Conservation (phyloP, 2,329 filamentous ascomycete species). For the Exophiala mesophila region DNA sequence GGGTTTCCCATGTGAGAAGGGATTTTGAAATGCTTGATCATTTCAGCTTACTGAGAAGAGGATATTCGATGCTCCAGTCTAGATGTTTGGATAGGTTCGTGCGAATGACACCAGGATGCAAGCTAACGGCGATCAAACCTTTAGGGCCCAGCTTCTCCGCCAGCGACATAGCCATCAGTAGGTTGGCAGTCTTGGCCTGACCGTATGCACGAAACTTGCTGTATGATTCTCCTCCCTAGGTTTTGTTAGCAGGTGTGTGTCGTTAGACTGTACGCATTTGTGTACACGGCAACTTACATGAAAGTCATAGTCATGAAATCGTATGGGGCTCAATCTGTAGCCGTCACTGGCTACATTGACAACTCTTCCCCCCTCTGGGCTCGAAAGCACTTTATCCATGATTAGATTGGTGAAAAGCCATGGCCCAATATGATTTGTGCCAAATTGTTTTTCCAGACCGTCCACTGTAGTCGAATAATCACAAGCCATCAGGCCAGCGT, state of each 20-base stretch:
- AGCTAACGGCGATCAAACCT: not conserved
- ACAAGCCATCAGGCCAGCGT: slow-evolving; percentile 31
- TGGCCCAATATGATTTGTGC: slow-evolving; percentile 30
- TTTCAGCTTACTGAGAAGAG: too few species aligned
- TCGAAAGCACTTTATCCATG: not conserved
- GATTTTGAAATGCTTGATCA: too few species aligned
- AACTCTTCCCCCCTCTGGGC: not conserved
- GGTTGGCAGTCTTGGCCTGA: slow-evolving; percentile 45
- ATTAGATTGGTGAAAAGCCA: slow-evolving; percentile 29
- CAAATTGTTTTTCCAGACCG: slow-evolving; percentile 32
- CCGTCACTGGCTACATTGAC: slow-evolving; percentile 1
- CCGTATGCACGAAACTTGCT: slow-evolving; percentile 38
- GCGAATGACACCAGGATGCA: slow-evolving; percentile 1
- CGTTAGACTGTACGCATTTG: too few species aligned
- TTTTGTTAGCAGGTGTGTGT: too few species aligned
- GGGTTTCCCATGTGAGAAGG: not conserved
- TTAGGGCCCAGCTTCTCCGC: not conserved
- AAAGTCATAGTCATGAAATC: not conserved
- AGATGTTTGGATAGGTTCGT: not conserved
- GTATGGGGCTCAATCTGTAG: not conserved
- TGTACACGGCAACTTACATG: too few species aligned
- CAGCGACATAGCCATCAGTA: slow-evolving; percentile 22
- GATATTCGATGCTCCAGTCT: too few species aligned
- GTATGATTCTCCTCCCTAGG: slow-evolving; percentile 29
- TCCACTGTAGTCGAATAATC: slow-evolving; percentile 27